phyloP scores from a whole-genome alignment of 176 grass and related monocot species.

The Poa pratensis region DNA sequence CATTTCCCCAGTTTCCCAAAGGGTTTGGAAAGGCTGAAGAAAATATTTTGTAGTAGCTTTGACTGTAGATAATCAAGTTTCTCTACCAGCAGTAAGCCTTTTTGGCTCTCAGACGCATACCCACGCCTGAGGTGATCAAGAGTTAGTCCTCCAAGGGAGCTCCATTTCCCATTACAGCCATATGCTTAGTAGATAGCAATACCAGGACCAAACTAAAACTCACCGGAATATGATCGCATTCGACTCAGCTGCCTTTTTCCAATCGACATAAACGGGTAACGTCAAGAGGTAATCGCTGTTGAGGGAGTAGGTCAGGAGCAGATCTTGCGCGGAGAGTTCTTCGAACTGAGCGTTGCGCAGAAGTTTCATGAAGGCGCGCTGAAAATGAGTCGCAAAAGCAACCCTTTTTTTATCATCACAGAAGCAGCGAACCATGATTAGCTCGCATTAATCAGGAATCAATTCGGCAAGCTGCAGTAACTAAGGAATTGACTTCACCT shows the following conservation, averaged over 20 bases:
- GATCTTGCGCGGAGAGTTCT: constrained; percentile 77
- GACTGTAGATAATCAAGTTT: constrained; percentile 94
- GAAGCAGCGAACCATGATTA: not conserved
- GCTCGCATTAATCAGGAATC: not conserved
- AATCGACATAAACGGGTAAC: constrained; percentile 81
- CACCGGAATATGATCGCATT: constrained; percentile 96
- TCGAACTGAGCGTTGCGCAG: constrained; percentile 86
- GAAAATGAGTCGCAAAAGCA: constrained; percentile 72
- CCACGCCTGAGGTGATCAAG: constrained; percentile 66
- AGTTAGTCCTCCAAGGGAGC: not conserved
- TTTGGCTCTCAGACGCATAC: constrained; percentile 83
- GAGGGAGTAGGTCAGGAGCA: constrained; percentile 68
- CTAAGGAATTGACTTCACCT: not conserved
- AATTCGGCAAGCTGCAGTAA: not conserved
- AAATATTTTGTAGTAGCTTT: constrained; percentile 78
- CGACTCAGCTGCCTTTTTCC: constrained; percentile 81
- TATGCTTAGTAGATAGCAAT: not conserved
- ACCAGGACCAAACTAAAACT: not conserved
- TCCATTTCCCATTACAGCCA: not conserved
- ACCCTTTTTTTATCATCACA: constrained; percentile 37
- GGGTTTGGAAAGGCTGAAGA: constrained; percentile 80
- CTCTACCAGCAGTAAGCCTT: constrained; percentile 78
- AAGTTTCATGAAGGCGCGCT: constrained; percentile 93
- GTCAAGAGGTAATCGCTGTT: constrained; percentile 92
- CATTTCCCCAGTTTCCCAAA: constrained; percentile 70